These are phyloP conservation scores for Straminergon stramineum DNA, from an alignment of 225 moss, liverwort and hornwort genomes.

Conservation along the genomic window DNA sequence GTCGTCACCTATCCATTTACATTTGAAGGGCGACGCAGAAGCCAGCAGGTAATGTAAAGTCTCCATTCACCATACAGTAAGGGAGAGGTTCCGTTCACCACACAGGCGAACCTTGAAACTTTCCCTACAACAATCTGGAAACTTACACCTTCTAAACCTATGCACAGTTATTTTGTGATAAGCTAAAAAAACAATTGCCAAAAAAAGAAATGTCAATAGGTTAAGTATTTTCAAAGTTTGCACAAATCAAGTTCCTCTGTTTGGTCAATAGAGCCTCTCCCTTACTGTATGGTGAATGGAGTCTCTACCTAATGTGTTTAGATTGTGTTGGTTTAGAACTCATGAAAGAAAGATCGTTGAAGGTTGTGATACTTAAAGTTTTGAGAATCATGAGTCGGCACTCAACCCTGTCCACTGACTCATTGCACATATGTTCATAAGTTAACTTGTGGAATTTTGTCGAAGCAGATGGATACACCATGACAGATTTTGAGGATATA, in stretches of 20 bases:
- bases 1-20: constrained; percentile 80
- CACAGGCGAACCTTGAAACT: not conserved
- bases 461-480: too few relatives aligned
- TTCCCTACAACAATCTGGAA: not conserved
- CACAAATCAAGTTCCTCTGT: not conserved
- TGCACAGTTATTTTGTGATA: not conserved
- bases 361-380: not conserved
- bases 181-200: not conserved
- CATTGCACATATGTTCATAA: not conserved
- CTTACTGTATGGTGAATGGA: not conserved
- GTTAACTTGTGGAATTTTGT: not conserved
- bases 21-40: constrained; percentile 74
- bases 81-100: not conserved
- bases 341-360: not conserved
- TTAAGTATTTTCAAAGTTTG: not conserved
- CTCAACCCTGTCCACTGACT: not conserved
- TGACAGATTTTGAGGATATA: not conserved
- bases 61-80: not conserved
- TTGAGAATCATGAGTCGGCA: not conserved
- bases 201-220: not conserved
- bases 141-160: too few relatives aligned
- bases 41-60: constrained; percentile 33
- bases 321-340: not conserved
- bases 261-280: not conserved
- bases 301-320: not conserved